Evolutionary conservation across 1,284 basidiomycete species (phyloP).

Genomic region (Papiliotrema fonsecae): DNA sequence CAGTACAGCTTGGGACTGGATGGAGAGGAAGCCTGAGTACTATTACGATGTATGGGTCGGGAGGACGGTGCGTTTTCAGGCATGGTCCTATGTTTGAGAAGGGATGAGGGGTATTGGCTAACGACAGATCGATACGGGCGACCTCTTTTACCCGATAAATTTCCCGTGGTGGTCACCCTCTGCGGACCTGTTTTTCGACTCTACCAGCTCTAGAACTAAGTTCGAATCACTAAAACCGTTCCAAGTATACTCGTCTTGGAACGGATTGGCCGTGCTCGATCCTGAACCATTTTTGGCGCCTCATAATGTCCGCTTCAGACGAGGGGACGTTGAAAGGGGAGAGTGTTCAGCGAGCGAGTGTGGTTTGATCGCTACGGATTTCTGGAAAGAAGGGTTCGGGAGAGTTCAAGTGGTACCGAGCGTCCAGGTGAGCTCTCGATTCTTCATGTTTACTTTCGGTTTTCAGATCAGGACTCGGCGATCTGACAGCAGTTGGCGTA

Average conservation of each 20-base stretch:
- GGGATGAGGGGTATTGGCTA: not conserved
- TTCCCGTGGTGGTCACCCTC: conserved; percentile 41
- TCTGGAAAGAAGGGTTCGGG: conserved; percentile 41
- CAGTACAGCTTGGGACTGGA: conserved; percentile 47
- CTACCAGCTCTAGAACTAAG: conserved; percentile 17
- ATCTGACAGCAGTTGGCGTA: conserved; percentile 36
- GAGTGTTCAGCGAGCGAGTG: conserved; percentile 48
- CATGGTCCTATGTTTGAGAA: not conserved
- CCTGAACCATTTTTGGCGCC: conserved; percentile 37
- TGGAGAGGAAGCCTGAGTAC: conserved; percentile 38
- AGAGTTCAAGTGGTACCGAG: conserved; percentile 44
- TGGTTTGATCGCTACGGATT: conserved; percentile 40
- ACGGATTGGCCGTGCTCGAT: conserved; percentile 40
- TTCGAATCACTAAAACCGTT: conserved; percentile 40
- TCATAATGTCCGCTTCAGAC: conserved; percentile 38
- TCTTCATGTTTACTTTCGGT: not conserved
- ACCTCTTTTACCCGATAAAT: conserved; percentile 48
- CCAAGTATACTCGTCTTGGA: conserved; percentile 47
- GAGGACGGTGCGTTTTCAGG: conserved; percentile 32
- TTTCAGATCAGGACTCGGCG: not conserved
- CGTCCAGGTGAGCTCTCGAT: conserved; percentile 34
- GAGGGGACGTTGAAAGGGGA: conserved; percentile 19
- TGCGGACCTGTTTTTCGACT: conserved; percentile 36
- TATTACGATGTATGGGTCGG: conserved; percentile 49
- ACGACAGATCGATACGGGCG: conserved; percentile 38